Conservation (phyloP, 2,329 filamentous ascomycete species). For the Fusarium abutilonis region DNA sequence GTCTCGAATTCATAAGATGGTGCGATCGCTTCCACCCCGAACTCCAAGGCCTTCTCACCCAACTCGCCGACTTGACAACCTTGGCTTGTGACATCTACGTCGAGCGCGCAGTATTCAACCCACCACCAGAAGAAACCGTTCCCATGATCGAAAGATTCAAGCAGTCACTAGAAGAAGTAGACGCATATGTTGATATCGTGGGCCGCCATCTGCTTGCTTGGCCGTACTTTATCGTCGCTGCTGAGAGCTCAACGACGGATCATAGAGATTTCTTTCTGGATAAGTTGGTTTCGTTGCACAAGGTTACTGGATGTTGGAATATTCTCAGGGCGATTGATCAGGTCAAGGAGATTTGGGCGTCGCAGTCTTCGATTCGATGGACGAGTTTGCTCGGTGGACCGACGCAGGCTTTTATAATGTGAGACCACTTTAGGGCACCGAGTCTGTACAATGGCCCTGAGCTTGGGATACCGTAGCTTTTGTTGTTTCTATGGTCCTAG, state of each 20-base stretch:
- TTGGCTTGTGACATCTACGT: slow-evolving; percentile 39
- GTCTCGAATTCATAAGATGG: slow-evolving; percentile 38
- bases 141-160: slow-evolving; percentile 35
- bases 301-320: slow-evolving; percentile 36
- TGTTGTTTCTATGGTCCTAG: not conserved
- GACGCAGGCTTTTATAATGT: slow-evolving; percentile 42
- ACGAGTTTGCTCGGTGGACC: slow-evolving; percentile 39
- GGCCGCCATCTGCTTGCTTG: slow-evolving; percentile 34
- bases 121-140: slow-evolving; percentile 21
- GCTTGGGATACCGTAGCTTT: not conserved
- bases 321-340: slow-evolving; percentile 39
- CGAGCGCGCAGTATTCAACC: slow-evolving; percentile 35
- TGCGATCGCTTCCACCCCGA: slow-evolving; percentile 38
- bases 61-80: slow-evolving; percentile 31
- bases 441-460: too few species aligned
- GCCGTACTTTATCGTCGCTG: slow-evolving; percentile 40
- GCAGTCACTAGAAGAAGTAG: slow-evolving; percentile 25
- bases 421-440: not conserved
- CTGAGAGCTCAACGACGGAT: slow-evolving; percentile 33
- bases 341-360: slow-evolving; percentile 39
- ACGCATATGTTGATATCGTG: slow-evolving; percentile 34
- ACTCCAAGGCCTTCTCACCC: slow-evolving; percentile 25
- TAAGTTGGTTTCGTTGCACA: slow-evolving; percentile 31
- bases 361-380: slow-evolving; percentile 37
- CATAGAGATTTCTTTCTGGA: slow-evolving; percentile 38